Percentiles rank a stretch among this genome's conserved stretches.
Evolutionary conservation across 108 stramenopile genomes (phyloP).

Genomic region (Schizochytrium sp.): DNA sequence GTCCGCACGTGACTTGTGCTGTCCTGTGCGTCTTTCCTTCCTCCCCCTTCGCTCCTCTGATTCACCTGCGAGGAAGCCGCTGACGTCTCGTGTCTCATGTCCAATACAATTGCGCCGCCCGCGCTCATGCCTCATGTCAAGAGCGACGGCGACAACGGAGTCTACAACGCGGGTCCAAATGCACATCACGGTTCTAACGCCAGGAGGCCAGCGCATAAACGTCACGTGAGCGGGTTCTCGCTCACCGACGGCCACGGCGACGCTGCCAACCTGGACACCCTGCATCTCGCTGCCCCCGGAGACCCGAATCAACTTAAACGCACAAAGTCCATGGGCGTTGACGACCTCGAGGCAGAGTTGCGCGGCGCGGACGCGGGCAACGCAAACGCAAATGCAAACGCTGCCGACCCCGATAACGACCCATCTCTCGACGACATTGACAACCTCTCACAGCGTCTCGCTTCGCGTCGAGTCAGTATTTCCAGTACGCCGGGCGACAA

Average conservation of each 20-base stretch:
- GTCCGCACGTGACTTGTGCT: background rate
- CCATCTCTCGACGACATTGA: background rate
- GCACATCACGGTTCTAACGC: background rate
- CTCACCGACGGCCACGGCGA: background rate
- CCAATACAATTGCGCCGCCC: background rate
- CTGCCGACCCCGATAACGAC: background rate
- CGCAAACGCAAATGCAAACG: background rate
- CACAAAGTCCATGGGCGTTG: background rate
- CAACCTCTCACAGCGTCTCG: background rate
- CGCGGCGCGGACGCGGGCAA: background rate
- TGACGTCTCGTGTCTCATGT: background rate
- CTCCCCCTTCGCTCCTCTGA: background rate
- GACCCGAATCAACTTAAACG: background rate
- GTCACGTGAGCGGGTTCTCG: background rate
- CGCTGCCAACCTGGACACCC: background rate
- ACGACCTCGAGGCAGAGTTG: background rate
- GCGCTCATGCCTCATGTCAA: background rate
- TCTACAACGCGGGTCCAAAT: background rate
- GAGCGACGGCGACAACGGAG: background rate
- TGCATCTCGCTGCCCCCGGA: background rate
- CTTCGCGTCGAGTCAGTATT: background rate
- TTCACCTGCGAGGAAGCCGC: background rate
- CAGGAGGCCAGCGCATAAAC: background rate
- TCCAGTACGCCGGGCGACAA: background rate
- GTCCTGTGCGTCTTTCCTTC: background rate